Conservation (phyloP, 1,284 basidiomycete genomes). For the Agaricales sp. region DNA sequence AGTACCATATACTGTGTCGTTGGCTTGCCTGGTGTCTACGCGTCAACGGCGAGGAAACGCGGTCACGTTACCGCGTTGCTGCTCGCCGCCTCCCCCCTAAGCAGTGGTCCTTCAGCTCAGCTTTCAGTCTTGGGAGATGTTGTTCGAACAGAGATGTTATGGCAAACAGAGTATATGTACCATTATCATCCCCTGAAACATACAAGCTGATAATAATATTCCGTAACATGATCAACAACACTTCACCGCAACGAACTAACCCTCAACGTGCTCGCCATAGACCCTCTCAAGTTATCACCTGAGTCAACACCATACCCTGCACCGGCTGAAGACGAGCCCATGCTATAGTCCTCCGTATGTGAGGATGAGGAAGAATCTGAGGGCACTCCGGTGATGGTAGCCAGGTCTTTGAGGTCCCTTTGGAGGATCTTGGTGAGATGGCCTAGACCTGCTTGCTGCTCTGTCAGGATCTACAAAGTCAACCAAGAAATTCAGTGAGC, state of each 20-base stretch:
- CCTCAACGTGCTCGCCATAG: conserved; percentile 26
- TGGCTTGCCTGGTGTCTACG: no score
- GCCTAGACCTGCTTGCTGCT: conserved; percentile 73
- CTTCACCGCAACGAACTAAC: background rate
- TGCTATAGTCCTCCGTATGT: background rate
- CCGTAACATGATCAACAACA: background rate
- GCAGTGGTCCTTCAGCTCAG: no score
- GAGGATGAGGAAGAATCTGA: background rate
- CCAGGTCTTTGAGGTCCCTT: conserved; percentile 58
- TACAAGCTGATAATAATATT: background rate
- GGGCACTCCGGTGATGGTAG: conserved; percentile 49
- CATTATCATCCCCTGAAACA: no score
- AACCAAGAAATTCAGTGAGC: conserved; percentile 7
- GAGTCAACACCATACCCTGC: conserved; percentile 20
- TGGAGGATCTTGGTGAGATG: conserved; percentile 72
- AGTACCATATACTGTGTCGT: no score
- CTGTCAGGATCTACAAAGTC: conserved; percentile 52
- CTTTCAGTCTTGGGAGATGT: no score
- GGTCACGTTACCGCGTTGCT: background rate
- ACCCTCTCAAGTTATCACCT: conserved; percentile 19
- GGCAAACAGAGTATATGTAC: no score
- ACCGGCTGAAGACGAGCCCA: conserved; percentile 20
- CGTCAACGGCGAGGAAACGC: background rate
- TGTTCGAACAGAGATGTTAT: no score
- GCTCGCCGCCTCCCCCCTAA: no score